Evolutionary conservation across 2,329 filamentous ascomycete genomes (phyloP), one percentile per base, ranked within the genome.

Genomic region (Epicoccum nigrum): DNA sequence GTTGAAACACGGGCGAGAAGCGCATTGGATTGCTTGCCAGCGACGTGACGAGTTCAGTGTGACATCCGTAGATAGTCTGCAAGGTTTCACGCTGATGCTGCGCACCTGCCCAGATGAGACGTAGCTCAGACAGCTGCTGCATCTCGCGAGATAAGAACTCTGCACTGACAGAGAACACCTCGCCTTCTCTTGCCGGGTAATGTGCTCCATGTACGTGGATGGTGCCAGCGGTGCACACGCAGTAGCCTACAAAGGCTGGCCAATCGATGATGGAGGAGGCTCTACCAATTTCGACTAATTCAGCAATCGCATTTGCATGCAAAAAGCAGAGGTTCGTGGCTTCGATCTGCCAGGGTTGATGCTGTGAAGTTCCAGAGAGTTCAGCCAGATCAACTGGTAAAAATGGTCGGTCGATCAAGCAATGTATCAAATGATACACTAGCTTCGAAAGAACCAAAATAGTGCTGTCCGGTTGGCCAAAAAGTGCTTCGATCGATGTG

Each of bases 311-410:
- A 65, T 95, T 96, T 5, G 91, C 90, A 60, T 96, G 91, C 15
- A 92, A 77, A 69, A 87, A 94, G 72, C 91, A 95, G 68, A 93
- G 81, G 64, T 94, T 93, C 0, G 90, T 95, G 0, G 91, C 90
- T 69, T 95, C 90, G 39, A 95, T 93, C 68, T 95, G 91, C 91
- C 91, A 96, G 21, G 89, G 92, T 68, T 95, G 90, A 60, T 95
- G 89, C 64, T 95, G 90, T 1, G 89, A 89, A 0, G 84, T 87
- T 12, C 89, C 88, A 11, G 89, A 84, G 6, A 96, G 82, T 69
- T 95, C 91, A 19, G 87, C 84, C 3, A 95, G 79, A 69, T 95
- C 89, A 55, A 96, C 88, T 0, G 91, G 91, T 5, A 96, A 78
- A 71, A 96, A 96, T 0, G 90, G 90, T 13, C 91, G 84, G 67